Evolutionary conservation across 257 asterid species (phyloP).

Genomic region (Gentiana macrophylla): DNA sequence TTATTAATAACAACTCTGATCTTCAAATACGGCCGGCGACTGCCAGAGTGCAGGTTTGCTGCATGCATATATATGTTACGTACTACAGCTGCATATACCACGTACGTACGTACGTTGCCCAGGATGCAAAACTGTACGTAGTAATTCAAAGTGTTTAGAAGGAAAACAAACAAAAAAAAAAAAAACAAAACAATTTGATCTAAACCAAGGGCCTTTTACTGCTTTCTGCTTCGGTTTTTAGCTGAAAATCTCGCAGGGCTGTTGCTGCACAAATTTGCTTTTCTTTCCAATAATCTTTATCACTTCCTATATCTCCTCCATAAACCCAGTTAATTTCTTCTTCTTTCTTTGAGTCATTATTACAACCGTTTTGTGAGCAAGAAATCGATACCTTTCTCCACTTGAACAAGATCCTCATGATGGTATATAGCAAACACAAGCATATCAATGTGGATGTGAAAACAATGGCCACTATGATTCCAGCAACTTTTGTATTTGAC

Average conservation of each 20-base stretch:
- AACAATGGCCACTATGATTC: slow-evolving; percentile 73
- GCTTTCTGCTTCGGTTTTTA: slow-evolving; percentile 29
- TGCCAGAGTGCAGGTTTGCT: no score
- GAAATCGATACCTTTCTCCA: slow-evolving; percentile 77
- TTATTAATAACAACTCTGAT: no score
- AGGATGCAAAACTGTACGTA: no score
- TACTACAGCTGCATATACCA: no score
- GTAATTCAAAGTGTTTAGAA: background rate
- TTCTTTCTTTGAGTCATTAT: slow-evolving; percentile 23
- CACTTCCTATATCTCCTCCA: slow-evolving; percentile 50
- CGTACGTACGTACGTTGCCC: no score
- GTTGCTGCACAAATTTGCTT: slow-evolving; percentile 36
- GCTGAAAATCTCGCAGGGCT: slow-evolving; percentile 26
- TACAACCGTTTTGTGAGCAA: slow-evolving; percentile 51
- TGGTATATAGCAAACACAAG: slow-evolving; percentile 51
- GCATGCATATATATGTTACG: no score
- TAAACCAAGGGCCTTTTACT: slow-evolving; percentile 25
- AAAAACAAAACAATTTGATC: background rate
- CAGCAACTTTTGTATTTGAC: slow-evolving; percentile 48
- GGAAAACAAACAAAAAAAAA: background rate
- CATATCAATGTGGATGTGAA: slow-evolving; percentile 73
- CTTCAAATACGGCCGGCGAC: no score
- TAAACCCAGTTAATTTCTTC: slow-evolving; percentile 44
- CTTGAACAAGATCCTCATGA: slow-evolving; percentile 76
- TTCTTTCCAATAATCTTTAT: slow-evolving; percentile 41